These are phyloP conservation scores for Trebouxia sp. DNA, from an alignment of 139 green algal species.

Conservation along the genomic window DNA sequence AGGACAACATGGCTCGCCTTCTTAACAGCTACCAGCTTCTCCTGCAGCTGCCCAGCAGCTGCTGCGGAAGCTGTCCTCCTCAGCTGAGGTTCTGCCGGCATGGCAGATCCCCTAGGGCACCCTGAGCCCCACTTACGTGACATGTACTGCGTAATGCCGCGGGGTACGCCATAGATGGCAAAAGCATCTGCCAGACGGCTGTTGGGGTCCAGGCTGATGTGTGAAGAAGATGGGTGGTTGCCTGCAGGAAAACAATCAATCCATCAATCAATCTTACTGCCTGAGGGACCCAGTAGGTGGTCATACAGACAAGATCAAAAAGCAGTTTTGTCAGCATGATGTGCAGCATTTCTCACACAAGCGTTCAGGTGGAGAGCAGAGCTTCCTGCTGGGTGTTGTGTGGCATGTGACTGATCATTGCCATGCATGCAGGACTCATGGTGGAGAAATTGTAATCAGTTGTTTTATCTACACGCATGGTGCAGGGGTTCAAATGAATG, in stretches of 20 bases:
- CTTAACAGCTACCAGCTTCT: slow-evolving; percentile 9
- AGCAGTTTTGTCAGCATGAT: too few species aligned
- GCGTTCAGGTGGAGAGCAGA: too few species aligned
- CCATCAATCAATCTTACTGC: too few species aligned
- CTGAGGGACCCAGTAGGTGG: too few species aligned
- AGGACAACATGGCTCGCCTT: slow-evolving; percentile 1
- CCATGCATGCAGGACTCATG: too few species aligned
- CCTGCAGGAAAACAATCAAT: not conserved
- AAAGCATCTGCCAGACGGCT: slow-evolving; percentile 25
- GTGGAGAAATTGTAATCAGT: too few species aligned
- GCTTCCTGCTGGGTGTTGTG: too few species aligned
- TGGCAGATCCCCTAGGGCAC: not conserved
- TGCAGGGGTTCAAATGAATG: too few species aligned
- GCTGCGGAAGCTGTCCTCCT: not conserved
- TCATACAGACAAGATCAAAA: too few species aligned
- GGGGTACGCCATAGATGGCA: slow-evolving; percentile 14
- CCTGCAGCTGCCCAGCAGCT: not conserved
- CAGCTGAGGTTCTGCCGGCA: not conserved
- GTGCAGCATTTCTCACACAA: too few species aligned
- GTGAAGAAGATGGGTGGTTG: not conserved
- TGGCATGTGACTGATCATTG: too few species aligned
- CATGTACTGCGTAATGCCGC: slow-evolving; percentile 22
- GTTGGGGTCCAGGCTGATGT: slow-evolving; percentile 22
- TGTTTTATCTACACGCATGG: too few species aligned
- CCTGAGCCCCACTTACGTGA: not conserved